Base-by-base conservation (phyloP, 768 basidiomycete species). In the Coprinopsis cinerea region DNA sequence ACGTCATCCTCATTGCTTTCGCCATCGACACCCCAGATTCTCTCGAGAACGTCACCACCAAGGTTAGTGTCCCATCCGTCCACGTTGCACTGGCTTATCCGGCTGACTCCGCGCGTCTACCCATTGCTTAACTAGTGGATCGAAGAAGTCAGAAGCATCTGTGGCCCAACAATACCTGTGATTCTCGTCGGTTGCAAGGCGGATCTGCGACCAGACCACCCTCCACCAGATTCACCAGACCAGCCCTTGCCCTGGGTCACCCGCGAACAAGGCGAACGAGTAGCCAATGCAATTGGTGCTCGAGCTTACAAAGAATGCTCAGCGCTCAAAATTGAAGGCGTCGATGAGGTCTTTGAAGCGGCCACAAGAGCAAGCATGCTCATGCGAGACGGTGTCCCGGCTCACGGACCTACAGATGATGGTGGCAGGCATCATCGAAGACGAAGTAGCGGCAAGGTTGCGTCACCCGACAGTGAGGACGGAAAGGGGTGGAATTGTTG, bases 1-100 rank as follows among this genome's bases (percentile, higher is more conserved):
- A 99, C 68, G 91, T 99, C 61, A 96, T 99, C 64, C 82, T 99
- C 56, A 98, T 99, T 62, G 94, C 94, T 39, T 99, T 94, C 64
- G 81, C 92, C 44, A 83, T 98, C 60, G 95, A 97, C 69, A 92
- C 92, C 30, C 92, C 92, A 20, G 96, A 98, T 70, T 95, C 92
- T 32, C 73, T 98, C 51, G 94, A 98, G 57, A 97, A 98, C 71
- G 95, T 98, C 18, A 78, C 84, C 18, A 83, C 85, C 55, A 98
- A 98, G 81, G 93, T 86, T n/a, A n/a, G 61, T 49, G 71, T 37
- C 20, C 24, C 39, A 17, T 37, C 15, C 25, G n/a, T 42, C 41
- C 48, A n/a, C 18, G 34, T 44, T 48, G 41, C 44, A 32, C n/a
- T 30, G 24, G 20, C 47, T 55, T 17, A 44, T 11, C 26, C 24